Evolutionary conservation across 2,329 filamentous ascomycete species (phyloP), one percentile per base, ranked within the genome.

Genomic region (Aspergillus pseudoterreus): DNA sequence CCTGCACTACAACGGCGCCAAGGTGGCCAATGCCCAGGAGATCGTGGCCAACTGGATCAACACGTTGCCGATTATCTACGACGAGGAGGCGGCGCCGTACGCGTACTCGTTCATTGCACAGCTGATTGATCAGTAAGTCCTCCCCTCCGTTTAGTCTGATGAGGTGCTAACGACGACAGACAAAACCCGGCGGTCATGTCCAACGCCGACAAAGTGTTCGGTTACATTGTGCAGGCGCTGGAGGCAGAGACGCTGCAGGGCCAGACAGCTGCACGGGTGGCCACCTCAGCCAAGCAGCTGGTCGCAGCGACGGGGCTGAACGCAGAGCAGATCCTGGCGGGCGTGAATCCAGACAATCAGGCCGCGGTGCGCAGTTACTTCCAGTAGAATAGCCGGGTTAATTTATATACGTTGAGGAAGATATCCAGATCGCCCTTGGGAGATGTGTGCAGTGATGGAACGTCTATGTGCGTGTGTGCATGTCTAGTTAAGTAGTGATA

Each of bases 61-160:
- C 58, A 96, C 92, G 0, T 78, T 99, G 33, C 94, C 94, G 0
- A 87, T 99, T 47, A 85, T 86, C 14, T 96, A 96, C 65, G 94
- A 99, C 60, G 94, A 99, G 71, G 94, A 99, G 75, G 94, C 94
- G 4, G 94, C 94, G 17, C 94, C 94, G 12, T 97, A 95, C 70
- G 92, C 92, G 1, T 99, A 99, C 69, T 86, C 86, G 42, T 99
- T 96, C 75, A 78, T 99, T 52, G 86, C 89, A 11, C 87, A 96
- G 69, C 75, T 99, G 57, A 96, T 97, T 68, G 88, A 95, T 61
- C 88, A 95, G 94, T 96, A 84, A 82, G 91, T 86, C 21, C 12
- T 45, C 27, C 19, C 30, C 11, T 45, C 43, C 55, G 17, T 53
- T 48, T 38, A 5, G 41, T 10, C 38, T 47, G 32, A 45, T 48